phyloP scores from a whole-genome alignment of 495 filamentous ascomycete species.

The Aspergillus steynii region DNA sequence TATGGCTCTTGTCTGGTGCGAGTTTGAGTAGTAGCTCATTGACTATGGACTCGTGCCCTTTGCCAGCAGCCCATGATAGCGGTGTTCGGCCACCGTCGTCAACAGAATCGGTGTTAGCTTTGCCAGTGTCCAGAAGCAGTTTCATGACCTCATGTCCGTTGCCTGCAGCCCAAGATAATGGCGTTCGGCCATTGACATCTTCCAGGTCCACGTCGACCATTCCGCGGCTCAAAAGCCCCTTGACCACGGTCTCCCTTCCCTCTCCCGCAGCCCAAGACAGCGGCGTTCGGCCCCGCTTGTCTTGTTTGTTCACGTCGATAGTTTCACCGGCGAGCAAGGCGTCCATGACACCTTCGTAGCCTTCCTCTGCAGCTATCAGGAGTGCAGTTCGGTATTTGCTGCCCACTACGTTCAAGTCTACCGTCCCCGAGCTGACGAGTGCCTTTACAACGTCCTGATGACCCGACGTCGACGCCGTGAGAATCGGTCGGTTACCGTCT shows the following conservation, averaged over 20 bases:
- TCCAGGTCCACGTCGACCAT: background rate
- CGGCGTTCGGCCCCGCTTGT: background rate
- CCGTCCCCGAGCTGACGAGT: background rate
- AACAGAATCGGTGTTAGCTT: background rate
- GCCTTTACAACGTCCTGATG: background rate
- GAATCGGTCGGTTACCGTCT: background rate
- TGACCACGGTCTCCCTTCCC: background rate
- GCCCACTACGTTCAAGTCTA: background rate
- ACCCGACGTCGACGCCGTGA: background rate
- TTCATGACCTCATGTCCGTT: conserved; percentile 10
- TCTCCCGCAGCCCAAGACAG: background rate
- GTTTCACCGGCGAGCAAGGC: background rate
- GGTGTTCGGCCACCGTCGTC: conserved; percentile 26
- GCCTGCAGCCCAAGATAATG: conserved; percentile 21
- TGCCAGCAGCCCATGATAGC: conserved; percentile 30
- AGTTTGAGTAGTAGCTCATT: conserved; percentile 15
- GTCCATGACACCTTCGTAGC: background rate
- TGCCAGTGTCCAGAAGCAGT: conserved; percentile 6
- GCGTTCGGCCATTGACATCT: conserved; percentile 14
- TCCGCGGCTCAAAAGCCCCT: background rate
- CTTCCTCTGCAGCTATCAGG: background rate
- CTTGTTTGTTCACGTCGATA: background rate
- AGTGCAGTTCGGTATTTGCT: background rate
- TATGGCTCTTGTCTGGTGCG: conserved; percentile 8
- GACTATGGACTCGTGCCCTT: conserved; percentile 32